Percentiles rank a stretch among this genome's conserved stretches.
Conservation (phyloP, 1,139 yeast genomes). For the Blastobotrys arbuscula region DNA sequence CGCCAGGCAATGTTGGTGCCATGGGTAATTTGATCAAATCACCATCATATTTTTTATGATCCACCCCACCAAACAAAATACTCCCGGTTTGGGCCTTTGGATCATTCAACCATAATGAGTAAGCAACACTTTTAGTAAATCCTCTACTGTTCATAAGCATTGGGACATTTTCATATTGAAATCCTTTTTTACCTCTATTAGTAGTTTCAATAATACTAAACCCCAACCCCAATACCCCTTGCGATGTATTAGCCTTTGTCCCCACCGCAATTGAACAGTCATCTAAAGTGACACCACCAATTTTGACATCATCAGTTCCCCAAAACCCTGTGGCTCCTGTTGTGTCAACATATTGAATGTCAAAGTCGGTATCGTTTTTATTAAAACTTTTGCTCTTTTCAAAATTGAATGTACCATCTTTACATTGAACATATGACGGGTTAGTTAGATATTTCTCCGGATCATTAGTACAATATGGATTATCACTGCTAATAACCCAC, state of each 20-base stretch:
- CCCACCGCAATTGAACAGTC: constrained; percentile 45
- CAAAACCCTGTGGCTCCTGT: constrained; percentile 45
- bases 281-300: constrained; percentile 34
- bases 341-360: constrained; percentile 58
- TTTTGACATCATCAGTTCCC: constrained; percentile 42
- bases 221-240: constrained; percentile 53
- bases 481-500: constrained; percentile 46
- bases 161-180: constrained; percentile 17
- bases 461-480: constrained; percentile 29
- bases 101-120: constrained; percentile 36
- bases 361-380: constrained; percentile 24
- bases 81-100: constrained; percentile 34
- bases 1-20: constrained; percentile 13
- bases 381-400: constrained; percentile 21
- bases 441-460: constrained; percentile 2
- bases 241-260: constrained; percentile 39
- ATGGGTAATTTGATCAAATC: constrained; percentile 25
- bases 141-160: constrained; percentile 35
- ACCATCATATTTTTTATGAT: constrained; percentile 42
- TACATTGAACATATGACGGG: constrained; percentile 18
- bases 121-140: constrained; percentile 41
- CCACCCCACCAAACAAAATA: constrained; percentile 48
- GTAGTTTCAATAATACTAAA: constrained; percentile 39
- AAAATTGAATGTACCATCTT: constrained; percentile 21
- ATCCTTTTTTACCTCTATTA: constrained; percentile 11